These are phyloP conservation scores for Stachybotrys echinatus DNA, from an alignment of 2,329 filamentous ascomycete species.

Conservation along the genomic window DNA sequence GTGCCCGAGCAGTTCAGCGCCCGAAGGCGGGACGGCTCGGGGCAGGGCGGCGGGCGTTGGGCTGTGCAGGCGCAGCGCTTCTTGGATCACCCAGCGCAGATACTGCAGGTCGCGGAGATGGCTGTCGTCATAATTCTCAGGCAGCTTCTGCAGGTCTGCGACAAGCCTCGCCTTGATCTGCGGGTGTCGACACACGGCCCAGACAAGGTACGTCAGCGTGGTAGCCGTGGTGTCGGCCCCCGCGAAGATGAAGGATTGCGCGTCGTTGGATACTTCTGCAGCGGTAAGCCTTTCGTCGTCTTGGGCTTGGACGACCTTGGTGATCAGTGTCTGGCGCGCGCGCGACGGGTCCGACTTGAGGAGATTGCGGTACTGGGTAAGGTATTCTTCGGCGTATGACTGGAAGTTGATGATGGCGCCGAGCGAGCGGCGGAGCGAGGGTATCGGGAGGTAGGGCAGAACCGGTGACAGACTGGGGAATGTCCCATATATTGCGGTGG, in stretches of 20 bases:
- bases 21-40: neutral
- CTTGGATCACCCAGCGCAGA: neutral
- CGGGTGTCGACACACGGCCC: slow-evolving; percentile 26
- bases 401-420: too few species aligned
- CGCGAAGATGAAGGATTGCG: slow-evolving; percentile 39
- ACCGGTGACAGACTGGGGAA: too few species aligned
- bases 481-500: too few species aligned
- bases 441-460: too few species aligned
- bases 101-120: neutral
- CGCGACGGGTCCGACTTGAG: too few species aligned
- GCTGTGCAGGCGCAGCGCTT: neutral
- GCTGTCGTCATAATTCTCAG: slow-evolving; percentile 4
- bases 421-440: too few species aligned
- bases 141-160: slow-evolving; percentile 27
- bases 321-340: too few species aligned
- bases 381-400: too few species aligned
- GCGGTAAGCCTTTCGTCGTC: neutral
- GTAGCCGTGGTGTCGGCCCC: slow-evolving; percentile 48
- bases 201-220: slow-evolving; percentile 42
- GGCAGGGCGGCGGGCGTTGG: neutral
- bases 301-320: slow-evolving; percentile 11
- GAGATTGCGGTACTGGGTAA: too few species aligned
- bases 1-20: neutral
- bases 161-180: slow-evolving; percentile 23
- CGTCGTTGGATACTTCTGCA: slow-evolving; percentile 26